Base-by-base conservation (phyloP, 1,284 basidiomycete genomes). In the Ceratobasidium sp. region DNA sequence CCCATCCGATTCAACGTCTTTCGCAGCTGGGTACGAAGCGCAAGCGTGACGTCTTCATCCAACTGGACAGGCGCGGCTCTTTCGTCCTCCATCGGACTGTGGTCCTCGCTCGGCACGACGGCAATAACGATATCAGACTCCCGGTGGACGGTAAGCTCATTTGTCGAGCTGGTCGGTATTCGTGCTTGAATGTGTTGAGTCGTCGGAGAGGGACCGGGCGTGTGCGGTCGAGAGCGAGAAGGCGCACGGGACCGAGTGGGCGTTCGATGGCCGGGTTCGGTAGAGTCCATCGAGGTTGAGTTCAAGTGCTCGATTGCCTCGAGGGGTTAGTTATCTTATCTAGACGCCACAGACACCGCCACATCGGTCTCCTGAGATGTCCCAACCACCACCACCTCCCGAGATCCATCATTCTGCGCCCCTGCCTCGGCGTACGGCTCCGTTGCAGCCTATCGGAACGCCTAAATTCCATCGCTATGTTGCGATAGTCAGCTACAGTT, bases 1-100 rank as follows among this genome's bases (percentile, higher is more conserved):
- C 64, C 64, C 64, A 67, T 67, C 36, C 64, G 34, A 55, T 26
- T 55, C 12, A 67, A 48, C 16, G 64, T 67, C 64, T 67, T 67
- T 10, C 64, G n/a, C 21, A 67, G 26, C 41, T 67, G 64, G 2
- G 64, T 67, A 16, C 64, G 30, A 23, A 67, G 50, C 10, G 50
- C 64, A 48, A 67, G 64, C 32, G 64, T 67, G 4, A 67, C 64
- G 45, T 67, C 52, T 30, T 67, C 64, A 28, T 53, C 45, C 18
- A 55, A 46, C 21, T 67, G 50, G 23, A 67, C 64, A 23, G 64
- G 64, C 23, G 64, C 64, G 2, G 36, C 64, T 12, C 64, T 32
- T 34, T 67, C 64, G 30, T 67, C 64, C n/a, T 67, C 64, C 21
- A 67, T 18, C 34, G 64, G 64, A 55, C 46, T 55, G 12, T 67